Percentiles rank a stretch among this genome's conserved stretches.
Evolutionary conservation across 1,139 yeast genomes (phyloP).

Genomic region (Saccharomycopsis hybrid): DNA sequence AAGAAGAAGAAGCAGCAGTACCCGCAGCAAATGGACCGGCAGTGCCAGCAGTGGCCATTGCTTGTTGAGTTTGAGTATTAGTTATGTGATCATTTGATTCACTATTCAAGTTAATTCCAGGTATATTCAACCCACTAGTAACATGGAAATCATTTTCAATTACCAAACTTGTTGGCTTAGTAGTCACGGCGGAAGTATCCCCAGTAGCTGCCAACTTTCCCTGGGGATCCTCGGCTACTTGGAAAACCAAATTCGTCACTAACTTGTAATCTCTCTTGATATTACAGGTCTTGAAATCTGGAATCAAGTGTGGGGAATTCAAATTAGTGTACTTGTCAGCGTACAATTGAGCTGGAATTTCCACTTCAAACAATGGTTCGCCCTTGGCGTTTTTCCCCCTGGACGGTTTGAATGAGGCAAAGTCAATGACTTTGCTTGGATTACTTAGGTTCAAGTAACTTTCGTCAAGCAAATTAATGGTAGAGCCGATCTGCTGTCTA

Average conservation of each 20-base stretch:
- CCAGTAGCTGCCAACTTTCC: background rate
- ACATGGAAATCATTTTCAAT: background rate
- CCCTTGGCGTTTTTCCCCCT: slow-evolving; percentile 1
- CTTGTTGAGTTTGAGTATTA: slow-evolving; percentile 2
- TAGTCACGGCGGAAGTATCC: slow-evolving; percentile 1
- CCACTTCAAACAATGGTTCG: slow-evolving; percentile 34
- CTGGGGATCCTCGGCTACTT: slow-evolving; percentile 26
- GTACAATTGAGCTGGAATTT: slow-evolving; percentile 37
- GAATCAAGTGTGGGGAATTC: slow-evolving; percentile 28
- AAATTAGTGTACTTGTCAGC: slow-evolving; percentile 23
- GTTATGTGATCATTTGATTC: slow-evolving; percentile 10
- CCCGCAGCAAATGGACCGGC: background rate
- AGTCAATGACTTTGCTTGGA: slow-evolving; percentile 5
- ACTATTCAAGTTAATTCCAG: background rate
- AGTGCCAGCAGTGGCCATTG: background rate
- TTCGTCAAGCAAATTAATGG: background rate
- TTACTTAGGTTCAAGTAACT: background rate
- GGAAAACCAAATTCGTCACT: slow-evolving; percentile 34
- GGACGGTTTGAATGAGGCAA: background rate
- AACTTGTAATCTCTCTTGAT: slow-evolving; percentile 36
- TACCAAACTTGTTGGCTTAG: background rate
- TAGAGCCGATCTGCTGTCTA: background rate
- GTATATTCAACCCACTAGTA: slow-evolving; percentile 4
- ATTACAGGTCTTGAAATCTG: slow-evolving; percentile 45
- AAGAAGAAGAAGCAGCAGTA: background rate